Conservation (phyloP, 371 early-diverging fungal species). For the Haplosporangium sp. region DNA sequence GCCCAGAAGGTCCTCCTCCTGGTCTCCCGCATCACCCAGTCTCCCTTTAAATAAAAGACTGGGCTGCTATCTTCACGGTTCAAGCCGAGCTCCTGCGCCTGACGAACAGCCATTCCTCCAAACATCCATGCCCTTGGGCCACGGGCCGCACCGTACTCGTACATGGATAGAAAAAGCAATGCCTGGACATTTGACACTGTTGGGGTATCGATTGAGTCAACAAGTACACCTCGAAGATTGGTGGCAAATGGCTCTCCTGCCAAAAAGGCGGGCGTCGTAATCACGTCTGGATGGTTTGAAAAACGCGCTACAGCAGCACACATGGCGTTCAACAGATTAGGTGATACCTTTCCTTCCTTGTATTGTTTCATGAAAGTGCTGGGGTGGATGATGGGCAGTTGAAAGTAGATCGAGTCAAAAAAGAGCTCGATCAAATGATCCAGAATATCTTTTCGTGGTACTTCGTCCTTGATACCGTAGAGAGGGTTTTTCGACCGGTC, state of each 20-base stretch:
- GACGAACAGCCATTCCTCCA: constrained; percentile 68
- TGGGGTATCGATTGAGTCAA: constrained; percentile 60
- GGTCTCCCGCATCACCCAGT: constrained; percentile 62
- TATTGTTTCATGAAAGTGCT: constrained; percentile 45
- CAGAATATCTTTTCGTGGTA: constrained; percentile 60
- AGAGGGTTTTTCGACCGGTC: constrained; percentile 28
- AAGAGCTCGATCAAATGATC: constrained; percentile 62
- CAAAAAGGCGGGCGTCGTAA: constrained; percentile 32
- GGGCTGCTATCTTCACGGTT: constrained; percentile 57
- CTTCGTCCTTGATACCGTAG: constrained; percentile 40
- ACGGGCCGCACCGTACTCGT: constrained; percentile 68
- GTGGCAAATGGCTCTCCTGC: constrained; percentile 50
- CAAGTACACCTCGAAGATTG: constrained; percentile 31
- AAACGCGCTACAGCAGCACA: constrained; percentile 46
- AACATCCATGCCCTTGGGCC: constrained; percentile 72
- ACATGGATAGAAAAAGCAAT: constrained; percentile 59
- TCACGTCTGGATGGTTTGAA: constrained; percentile 48
- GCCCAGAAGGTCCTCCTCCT: constrained; percentile 63
- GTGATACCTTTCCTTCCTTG: constrained; percentile 27
- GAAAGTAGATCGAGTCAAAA: constrained; percentile 62
- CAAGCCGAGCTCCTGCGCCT: constrained; percentile 62
- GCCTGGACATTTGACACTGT: constrained; percentile 62
- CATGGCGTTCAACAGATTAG: constrained; percentile 33
- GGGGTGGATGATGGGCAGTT: constrained; percentile 62
- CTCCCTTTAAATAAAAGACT: constrained; percentile 32